These are phyloP conservation scores for Colletotrichum sp. DNA, from an alignment of 2,329 filamentous ascomycete species.

Conservation along the genomic window DNA sequence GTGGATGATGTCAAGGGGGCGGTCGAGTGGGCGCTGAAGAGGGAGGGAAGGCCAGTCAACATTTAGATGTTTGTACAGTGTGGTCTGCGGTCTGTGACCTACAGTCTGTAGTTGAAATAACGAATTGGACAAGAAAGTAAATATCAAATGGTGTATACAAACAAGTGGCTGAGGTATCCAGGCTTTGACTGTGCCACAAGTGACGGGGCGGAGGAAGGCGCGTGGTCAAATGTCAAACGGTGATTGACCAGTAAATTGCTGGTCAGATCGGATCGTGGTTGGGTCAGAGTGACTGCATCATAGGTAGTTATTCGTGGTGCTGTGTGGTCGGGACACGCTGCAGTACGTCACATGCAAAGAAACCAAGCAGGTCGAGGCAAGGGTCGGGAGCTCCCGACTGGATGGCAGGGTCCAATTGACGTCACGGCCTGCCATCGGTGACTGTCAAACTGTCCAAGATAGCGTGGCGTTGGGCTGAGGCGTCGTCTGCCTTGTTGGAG, in stretches of 20 bases:
- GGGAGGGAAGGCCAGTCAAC: slow-evolving; percentile 40
- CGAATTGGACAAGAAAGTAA: background rate
- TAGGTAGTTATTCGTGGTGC: no score
- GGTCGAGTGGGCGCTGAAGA: slow-evolving; percentile 75
- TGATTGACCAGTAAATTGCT: background rate
- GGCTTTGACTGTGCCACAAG: background rate
- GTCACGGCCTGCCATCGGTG: background rate
- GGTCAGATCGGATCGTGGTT: background rate
- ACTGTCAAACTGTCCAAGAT: background rate
- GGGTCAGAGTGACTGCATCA: background rate
- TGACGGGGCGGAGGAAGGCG: background rate
- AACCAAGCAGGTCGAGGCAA: background rate
- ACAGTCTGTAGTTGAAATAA: background rate
- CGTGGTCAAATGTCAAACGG: background rate
- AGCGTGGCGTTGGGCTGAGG: background rate
- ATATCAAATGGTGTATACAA: background rate
- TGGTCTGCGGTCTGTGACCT: background rate
- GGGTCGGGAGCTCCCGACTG: slow-evolving; percentile 20
- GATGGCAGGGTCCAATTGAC: slow-evolving; percentile 10
- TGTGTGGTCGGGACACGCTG: background rate
- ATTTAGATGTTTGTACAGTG: background rate
- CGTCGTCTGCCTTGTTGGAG: background rate
- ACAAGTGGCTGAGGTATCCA: background rate
- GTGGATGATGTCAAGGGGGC: slow-evolving; percentile 78
- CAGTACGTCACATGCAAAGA: slow-evolving; percentile 17